These are phyloP conservation scores for Starmerella bombicola DNA, from an alignment of 805 yeast genomes.

Conservation along the genomic window DNA sequence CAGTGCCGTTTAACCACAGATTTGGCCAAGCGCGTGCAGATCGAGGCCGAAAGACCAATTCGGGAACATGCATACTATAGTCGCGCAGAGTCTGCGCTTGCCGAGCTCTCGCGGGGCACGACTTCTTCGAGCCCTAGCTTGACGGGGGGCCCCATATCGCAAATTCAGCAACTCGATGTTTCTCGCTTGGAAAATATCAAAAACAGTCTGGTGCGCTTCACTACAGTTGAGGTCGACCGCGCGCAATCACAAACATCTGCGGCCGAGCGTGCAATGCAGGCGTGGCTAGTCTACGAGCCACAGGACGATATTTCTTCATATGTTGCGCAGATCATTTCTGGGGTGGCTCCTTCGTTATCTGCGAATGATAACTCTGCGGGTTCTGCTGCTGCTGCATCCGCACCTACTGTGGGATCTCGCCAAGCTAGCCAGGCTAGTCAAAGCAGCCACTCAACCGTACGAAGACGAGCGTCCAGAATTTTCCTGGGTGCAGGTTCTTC, in stretches of 20 bases:
- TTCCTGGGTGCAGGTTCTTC: background rate
- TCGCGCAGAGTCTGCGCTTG: constrained; percentile 20
- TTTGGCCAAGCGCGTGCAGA: constrained; percentile 30
- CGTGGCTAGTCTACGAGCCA: constrained; percentile 52
- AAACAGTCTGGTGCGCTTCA: constrained; percentile 51
- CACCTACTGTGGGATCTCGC: constrained; percentile 4
- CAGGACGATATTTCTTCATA: constrained; percentile 46
- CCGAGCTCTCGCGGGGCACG: constrained; percentile 4
- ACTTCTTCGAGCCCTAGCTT: constrained; percentile 27
- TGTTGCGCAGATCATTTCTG: constrained; percentile 30
- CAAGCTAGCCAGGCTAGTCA: constrained; percentile 16
- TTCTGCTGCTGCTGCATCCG: background rate
- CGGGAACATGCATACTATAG: constrained; percentile 34
- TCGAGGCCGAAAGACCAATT: constrained; percentile 31
- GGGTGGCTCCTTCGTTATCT: constrained; percentile 17
- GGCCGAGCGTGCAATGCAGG: constrained; percentile 55
- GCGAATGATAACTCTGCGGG: background rate
- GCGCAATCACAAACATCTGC: constrained; percentile 35
- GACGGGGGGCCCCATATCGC: constrained; percentile 40
- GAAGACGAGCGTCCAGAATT: constrained; percentile 6
- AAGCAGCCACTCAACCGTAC: constrained; percentile 14
- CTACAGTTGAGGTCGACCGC: constrained; percentile 47
- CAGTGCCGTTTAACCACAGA: constrained; percentile 26
- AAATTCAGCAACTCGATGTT: constrained; percentile 36
- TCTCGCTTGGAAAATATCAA: constrained; percentile 50